Base-by-base conservation (phyloP, 2,329 filamentous ascomycete genomes). In the Scedosporium minutisporum region DNA sequence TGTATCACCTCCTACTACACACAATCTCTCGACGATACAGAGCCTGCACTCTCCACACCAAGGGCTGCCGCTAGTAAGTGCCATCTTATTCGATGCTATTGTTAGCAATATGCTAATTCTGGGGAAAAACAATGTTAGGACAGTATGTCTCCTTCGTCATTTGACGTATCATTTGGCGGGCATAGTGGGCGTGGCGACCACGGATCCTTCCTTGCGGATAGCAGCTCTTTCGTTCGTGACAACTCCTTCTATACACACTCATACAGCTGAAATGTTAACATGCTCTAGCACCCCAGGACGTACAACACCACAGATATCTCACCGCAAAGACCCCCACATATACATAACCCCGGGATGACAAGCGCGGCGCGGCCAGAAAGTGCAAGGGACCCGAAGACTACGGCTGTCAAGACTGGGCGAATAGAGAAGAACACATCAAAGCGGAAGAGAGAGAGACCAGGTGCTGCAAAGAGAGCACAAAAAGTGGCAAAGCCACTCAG, bases 401-500 rank as follows among this genome's bases (percentile, higher is more conserved):
- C 25, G 27, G 29, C 16, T 16, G 9, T 42, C 21, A 57, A 48
- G n/a, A 25, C 61, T 10, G 57, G 61, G 12, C 57, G 64, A 23
- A 33, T 65, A 14, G 57, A 65, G 46, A 66, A 66, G 63, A 16
- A 60, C 10, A 64, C 68, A 6, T 66, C 68, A 27, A 70, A 65
- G 25, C 70, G 68, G 21, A 66, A 65, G 6, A 68, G 68, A 7
- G 68, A 67, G 0, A 68, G 62, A 0, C 67, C 72, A 65, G 80
- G 75, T 70, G 71, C 74, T 62, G 75, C 75, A 70, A 76, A 68
- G 66, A 25, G 63, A 68, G 25, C 63, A 21, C 81, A 82, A 2
- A 82, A 81, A 65, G 76, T 93, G 42, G 82, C 82, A 3, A 82
- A 81, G 62, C 88, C 91, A 0, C 77, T 96, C 63, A 93, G 89